A percentile compares a stretch with the other conserved stretches of the same genome.
Conservation (phyloP, 2,329 filamentous ascomycete genomes). For the Phyllosticta citriasiana region DNA sequence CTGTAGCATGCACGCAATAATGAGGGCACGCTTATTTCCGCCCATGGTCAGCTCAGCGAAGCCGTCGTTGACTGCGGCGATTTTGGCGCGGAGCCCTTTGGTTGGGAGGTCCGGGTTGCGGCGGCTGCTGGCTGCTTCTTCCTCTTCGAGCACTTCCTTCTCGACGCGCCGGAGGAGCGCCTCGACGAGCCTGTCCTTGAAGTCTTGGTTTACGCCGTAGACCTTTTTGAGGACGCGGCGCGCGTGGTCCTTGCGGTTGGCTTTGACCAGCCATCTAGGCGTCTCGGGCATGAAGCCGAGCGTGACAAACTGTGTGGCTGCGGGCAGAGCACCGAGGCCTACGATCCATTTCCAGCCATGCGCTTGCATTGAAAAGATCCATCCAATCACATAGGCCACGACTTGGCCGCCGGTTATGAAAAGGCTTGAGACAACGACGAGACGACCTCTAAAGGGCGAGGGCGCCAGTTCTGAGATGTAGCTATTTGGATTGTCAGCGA, state of each 20-base stretch:
- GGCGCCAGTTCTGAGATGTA: slow-evolving; percentile 85
- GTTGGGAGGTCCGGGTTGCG: slow-evolving; percentile 23
- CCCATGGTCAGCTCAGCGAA: slow-evolving; percentile 37
- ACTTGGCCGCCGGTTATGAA: slow-evolving; percentile 86
- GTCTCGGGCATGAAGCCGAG: slow-evolving; percentile 74
- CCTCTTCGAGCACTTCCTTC: slow-evolving; percentile 62
- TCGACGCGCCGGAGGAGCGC: slow-evolving; percentile 60
- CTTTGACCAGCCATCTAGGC: slow-evolving; percentile 74
- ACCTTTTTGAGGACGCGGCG: slow-evolving; percentile 54
- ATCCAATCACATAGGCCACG: slow-evolving; percentile 57
- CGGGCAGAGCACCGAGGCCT: slow-evolving; percentile 70
- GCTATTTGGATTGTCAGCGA: neutral
- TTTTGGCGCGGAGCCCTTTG: slow-evolving; percentile 19
- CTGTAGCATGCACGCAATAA: slow-evolving; percentile 79
- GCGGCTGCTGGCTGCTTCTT: slow-evolving; percentile 37
- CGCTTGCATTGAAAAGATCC: slow-evolving; percentile 50
- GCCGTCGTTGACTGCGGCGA: slow-evolving; percentile 44
- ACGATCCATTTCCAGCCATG: slow-evolving; percentile 88
- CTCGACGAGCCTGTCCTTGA: slow-evolving; percentile 38
- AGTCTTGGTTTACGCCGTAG: slow-evolving; percentile 36
- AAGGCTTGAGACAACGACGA: slow-evolving; percentile 73
- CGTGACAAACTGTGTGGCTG: slow-evolving; percentile 57
- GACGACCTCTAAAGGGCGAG: slow-evolving; percentile 60
- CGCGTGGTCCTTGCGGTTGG: slow-evolving; percentile 52
- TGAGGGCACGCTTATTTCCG: slow-evolving; percentile 61